Conservation (phyloP, 2,329 filamentous ascomycete species). For the Sporothrix brasiliensis region DNA sequence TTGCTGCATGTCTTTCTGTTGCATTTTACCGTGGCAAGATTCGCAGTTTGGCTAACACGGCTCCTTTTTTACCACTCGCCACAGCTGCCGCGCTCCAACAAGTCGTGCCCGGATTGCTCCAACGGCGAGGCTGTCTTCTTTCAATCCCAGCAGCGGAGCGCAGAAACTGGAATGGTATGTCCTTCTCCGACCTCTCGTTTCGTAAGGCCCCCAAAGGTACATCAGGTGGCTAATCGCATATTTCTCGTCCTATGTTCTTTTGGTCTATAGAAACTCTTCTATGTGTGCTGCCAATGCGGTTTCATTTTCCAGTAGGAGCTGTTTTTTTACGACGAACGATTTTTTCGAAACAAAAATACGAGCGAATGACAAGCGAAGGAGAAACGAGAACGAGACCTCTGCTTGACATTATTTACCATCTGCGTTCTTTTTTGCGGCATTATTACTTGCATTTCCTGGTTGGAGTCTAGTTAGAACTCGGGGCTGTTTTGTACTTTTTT, state of each 20-base stretch:
- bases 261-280: constrained; percentile 74
- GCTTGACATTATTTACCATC: background rate
- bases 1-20: constrained; percentile 8
- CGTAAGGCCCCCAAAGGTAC: background rate
- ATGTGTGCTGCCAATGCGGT: constrained; percentile 92
- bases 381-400: background rate
- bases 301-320: constrained; percentile 70
- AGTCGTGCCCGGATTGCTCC: constrained; percentile 80
- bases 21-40: constrained; percentile 36
- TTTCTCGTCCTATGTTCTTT: background rate
- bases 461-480: constrained; percentile 22
- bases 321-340: constrained; percentile 20
- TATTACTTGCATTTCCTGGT: constrained; percentile 2
- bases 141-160: constrained; percentile 95
- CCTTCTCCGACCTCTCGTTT: background rate
- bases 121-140: constrained; percentile 96
- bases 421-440: background rate
- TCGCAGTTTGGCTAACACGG: constrained; percentile 31
- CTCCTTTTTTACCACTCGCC: constrained; percentile 37
- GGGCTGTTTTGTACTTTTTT: background rate
- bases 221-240: constrained; percentile 19
- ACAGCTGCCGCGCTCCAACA: constrained; percentile 88
- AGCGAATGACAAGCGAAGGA: constrained; percentile 9
- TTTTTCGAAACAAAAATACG: constrained; percentile 31
- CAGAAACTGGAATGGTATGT: constrained; percentile 96